These are phyloP conservation scores for Starmerella stellata DNA, from an alignment of 805 yeast genomes.

Conservation along the genomic window DNA sequence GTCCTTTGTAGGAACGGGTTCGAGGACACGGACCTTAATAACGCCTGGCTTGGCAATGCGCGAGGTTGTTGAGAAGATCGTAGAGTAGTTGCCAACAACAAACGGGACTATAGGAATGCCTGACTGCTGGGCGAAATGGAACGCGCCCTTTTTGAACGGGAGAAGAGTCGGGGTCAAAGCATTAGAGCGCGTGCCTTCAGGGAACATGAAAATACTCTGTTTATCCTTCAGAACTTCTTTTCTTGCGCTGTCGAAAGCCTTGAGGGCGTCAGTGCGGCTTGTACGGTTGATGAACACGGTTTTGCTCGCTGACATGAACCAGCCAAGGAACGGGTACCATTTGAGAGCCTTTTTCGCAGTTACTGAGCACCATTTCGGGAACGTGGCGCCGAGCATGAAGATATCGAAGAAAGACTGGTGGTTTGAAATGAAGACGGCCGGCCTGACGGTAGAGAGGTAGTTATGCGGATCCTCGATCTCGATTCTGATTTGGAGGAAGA, in stretches of 20 bases:
- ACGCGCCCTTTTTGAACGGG: slow-evolving; percentile 94
- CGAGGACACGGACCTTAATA: slow-evolving; percentile 59
- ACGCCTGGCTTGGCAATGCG: slow-evolving; percentile 58
- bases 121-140: slow-evolving; percentile 90
- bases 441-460: slow-evolving; percentile 31
- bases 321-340: slow-evolving; percentile 78
- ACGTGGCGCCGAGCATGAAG: slow-evolving; percentile 58
- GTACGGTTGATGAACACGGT: slow-evolving; percentile 79
- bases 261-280: slow-evolving; percentile 55
- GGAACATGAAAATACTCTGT: slow-evolving; percentile 75
- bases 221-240: slow-evolving; percentile 39
- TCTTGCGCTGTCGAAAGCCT: slow-evolving; percentile 55
- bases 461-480: slow-evolving; percentile 42
- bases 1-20: slow-evolving; percentile 58
- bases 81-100: slow-evolving; percentile 72
- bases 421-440: slow-evolving; percentile 68
- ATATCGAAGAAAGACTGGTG: slow-evolving; percentile 87
- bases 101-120: slow-evolving; percentile 76
- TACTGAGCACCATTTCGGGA: slow-evolving; percentile 77
- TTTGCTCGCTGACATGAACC: slow-evolving; percentile 88
- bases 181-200: slow-evolving; percentile 93
- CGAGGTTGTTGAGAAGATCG: slow-evolving; percentile 41
- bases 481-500: slow-evolving; percentile 50
- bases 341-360: slow-evolving; percentile 78
- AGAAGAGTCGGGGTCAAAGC: slow-evolving; percentile 46